Evolutionary conservation across 2,329 filamentous ascomycete genomes (phyloP).

Genomic region (Leptographium lundbergii): DNA sequence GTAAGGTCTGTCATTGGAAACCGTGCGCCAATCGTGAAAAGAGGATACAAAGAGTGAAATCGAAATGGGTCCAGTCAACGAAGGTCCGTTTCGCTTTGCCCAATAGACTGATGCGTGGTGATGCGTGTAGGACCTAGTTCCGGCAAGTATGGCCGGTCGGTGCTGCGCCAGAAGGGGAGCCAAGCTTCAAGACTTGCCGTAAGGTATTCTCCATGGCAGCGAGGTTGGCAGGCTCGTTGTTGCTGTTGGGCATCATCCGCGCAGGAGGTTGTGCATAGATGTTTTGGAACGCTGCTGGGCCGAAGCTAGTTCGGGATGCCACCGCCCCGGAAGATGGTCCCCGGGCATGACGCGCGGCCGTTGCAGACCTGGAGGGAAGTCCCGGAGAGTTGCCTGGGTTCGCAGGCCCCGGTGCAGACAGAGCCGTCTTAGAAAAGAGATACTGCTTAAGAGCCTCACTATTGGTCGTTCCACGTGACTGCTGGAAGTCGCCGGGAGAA

Average conservation of each 20-base stretch:
- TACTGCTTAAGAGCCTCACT: conserved; percentile 45
- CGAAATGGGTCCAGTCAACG: neutral
- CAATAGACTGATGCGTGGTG: too few relatives aligned
- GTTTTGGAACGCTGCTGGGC: conserved; percentile 3
- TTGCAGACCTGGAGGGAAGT: neutral
- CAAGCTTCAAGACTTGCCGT: conserved; percentile 36
- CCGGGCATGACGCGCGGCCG: neutral
- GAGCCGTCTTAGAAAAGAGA: conserved; percentile 28
- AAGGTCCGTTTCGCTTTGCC: neutral
- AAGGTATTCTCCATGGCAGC: conserved; percentile 40
- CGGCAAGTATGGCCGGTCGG: neutral
- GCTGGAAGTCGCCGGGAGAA: neutral
- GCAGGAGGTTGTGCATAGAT: conserved; percentile 7
- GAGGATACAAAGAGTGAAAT: neutral
- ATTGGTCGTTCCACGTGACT: conserved; percentile 15
- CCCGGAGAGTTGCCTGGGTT: neutral
- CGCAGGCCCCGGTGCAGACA: neutral
- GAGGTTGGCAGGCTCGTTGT: conserved; percentile 21
- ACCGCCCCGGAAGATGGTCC: neutral
- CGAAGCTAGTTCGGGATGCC: neutral
- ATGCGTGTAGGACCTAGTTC: neutral
- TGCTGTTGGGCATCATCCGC: conserved; percentile 3
- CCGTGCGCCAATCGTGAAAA: conserved; percentile 3
- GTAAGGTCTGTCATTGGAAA: conserved; percentile 10
- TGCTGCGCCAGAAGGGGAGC: conserved; percentile 4